phyloP scores from a whole-genome alignment of 345 rosid species.

The Aegle marmelos region DNA sequence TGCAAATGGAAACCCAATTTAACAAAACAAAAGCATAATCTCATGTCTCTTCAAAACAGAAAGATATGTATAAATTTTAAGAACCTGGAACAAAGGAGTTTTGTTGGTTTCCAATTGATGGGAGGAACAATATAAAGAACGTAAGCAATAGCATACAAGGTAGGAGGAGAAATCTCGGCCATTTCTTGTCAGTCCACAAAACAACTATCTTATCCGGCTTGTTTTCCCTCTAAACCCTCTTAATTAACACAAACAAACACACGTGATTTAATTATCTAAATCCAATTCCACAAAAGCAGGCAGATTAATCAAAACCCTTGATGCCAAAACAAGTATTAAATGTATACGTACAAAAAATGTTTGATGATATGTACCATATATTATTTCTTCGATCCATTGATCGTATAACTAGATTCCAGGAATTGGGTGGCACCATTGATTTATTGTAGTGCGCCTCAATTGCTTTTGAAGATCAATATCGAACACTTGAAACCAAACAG shows the following conservation, averaged over 20 bases:
- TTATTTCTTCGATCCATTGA: slow-evolving; percentile 83
- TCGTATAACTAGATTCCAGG: slow-evolving; percentile 65
- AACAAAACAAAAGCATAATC: neutral
- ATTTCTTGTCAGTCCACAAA: slow-evolving; percentile 81
- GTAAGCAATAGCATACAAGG: slow-evolving; percentile 83
- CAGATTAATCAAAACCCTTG: neutral
- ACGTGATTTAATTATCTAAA: neutral
- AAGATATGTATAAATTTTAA: no score
- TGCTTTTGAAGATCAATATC: slow-evolving; percentile 94
- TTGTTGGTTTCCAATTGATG: slow-evolving; percentile 95
- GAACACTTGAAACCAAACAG: slow-evolving; percentile 82
- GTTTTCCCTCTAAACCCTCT: neutral
- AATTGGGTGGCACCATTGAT: slow-evolving; percentile 65
- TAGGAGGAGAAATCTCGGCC: slow-evolving; percentile 84
- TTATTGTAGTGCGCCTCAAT: slow-evolving; percentile 93
- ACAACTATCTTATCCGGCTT: slow-evolving; percentile 3
- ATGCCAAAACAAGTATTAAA: neutral
- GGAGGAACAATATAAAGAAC: slow-evolving; percentile 79
- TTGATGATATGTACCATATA: slow-evolving; percentile 72
- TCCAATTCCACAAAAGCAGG: neutral
- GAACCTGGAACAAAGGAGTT: slow-evolving; percentile 82
- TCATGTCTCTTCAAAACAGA: slow-evolving; percentile 34
- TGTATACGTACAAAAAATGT: slow-evolving; percentile 60
- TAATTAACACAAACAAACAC: neutral
- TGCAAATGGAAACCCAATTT: slow-evolving; percentile 15